Base-by-base conservation (phyloP, 116 monocot genomes). In the Zostera marina region DNA sequence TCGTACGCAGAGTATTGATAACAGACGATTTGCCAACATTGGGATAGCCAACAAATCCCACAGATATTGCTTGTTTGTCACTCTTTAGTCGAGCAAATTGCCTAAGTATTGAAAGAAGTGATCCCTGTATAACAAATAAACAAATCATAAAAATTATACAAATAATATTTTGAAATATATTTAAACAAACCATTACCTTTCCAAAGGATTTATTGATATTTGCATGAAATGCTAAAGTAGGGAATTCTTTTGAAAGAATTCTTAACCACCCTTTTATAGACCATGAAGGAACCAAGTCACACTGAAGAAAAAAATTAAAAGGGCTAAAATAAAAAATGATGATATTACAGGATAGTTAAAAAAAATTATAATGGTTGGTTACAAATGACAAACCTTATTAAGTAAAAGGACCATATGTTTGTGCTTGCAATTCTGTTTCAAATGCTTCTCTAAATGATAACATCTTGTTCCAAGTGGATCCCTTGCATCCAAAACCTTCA, bases 21-120 rank as follows among this genome's bases (percentile, higher is more conserved):
- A 87, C 92, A 59, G 92, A 92, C 66, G 92, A 92, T 70, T 92
- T 92, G 8, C 92, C 92, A 76, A 92, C 92, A 84, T 92, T 92
- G 40, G 92, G 92, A 66, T 92, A 92, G 16, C 92, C 92, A 61
- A 92, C 83, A 69, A 92, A 92, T 11, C 92, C 92, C 60, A 92
- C 92, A 77, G 92, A 92, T 69, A 92, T 92, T 11, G 87, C 83
- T 70, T 92, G 92, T 56, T 92, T 92, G 56, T 92, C 92, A 66
- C 74, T 92, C 66, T 92, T 92, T 66, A 92, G 57, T 20, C 87
- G 87, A 1, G 92, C 60, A 75, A 83, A 92, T 63, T 87, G 92
- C 60, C 92, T 73, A 9, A 92, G 70, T n/a, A 92, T 81, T 64
- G 92, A 92, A 52, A 92, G 79, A 54, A 92, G 72, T 44, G 92